These are phyloP conservation scores for Tulasnella sp. DNA, from an alignment of 768 basidiomycete genomes.

Conservation along the genomic window DNA sequence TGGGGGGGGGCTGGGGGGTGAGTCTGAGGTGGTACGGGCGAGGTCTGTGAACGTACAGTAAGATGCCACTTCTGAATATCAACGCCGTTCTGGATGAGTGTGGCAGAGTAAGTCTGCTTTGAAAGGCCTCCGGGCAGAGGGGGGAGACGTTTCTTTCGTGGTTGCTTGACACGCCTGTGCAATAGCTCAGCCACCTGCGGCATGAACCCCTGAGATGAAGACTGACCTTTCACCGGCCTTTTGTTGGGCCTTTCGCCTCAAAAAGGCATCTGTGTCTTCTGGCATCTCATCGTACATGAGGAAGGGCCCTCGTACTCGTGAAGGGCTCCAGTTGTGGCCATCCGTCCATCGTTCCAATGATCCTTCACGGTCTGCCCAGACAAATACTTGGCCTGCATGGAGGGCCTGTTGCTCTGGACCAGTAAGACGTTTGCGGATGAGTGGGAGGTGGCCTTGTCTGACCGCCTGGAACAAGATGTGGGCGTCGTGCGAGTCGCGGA, in stretches of 20 bases:
- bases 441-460: constrained; percentile 30
- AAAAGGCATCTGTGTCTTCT: constrained; percentile 24
- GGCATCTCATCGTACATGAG: constrained; percentile 30
- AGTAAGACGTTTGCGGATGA: constrained; percentile 32
- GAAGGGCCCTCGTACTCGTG: constrained; percentile 26
- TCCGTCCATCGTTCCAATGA: constrained; percentile 27
- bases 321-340: constrained; percentile 25
- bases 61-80: constrained; percentile 29
- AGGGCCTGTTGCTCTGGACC: constrained; percentile 27
- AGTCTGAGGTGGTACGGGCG: not conserved
- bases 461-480: constrained; percentile 32
- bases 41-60: not conserved
- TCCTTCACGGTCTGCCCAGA: constrained; percentile 28
- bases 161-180: constrained; percentile 26
- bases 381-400: constrained; percentile 27
- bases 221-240: constrained; percentile 26
- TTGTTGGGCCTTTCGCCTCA: constrained; percentile 19
- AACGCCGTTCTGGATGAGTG: constrained; percentile 25
- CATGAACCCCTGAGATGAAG: not conserved
- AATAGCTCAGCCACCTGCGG: not conserved
- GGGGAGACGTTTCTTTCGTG: constrained; percentile 29
- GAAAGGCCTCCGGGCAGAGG: constrained; percentile 28
- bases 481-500: constrained; percentile 30
- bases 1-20: not conserved
- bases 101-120: constrained; percentile 29